A percentile compares a stretch with the other conserved stretches of the same genome.
phyloP scores from a whole-genome alignment of 1,284 basidiomycete genomes.

The Prillingera fragicola region DNA sequence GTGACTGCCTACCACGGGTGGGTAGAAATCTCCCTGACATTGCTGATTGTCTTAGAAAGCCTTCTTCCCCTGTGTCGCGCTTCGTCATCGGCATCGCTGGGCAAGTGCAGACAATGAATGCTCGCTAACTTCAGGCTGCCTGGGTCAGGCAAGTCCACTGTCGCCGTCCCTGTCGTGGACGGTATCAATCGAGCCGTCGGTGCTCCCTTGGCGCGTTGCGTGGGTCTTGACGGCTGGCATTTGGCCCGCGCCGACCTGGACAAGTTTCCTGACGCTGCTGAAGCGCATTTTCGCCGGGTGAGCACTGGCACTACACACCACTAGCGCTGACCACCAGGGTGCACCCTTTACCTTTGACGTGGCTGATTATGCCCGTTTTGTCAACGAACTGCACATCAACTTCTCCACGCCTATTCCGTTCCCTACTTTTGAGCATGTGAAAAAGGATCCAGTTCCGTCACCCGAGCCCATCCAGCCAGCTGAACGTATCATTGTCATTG shows the following conservation, averaged over 20 bases:
- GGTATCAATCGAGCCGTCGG: slow-evolving; percentile 35
- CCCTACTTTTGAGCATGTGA: slow-evolving; percentile 50
- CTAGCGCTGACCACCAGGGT: slow-evolving; percentile 35
- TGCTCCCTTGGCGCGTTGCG: slow-evolving; percentile 39
- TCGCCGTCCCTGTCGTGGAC: slow-evolving; percentile 47
- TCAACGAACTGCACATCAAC: slow-evolving; percentile 56
- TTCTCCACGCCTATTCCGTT: slow-evolving; percentile 39
- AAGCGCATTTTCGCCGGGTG: slow-evolving; percentile 63
- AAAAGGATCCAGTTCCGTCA: slow-evolving; percentile 52
- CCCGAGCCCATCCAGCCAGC: slow-evolving; percentile 55
- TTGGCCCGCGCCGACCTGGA: slow-evolving; percentile 45
- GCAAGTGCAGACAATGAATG: no score
- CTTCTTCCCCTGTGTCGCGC: slow-evolving; percentile 49
- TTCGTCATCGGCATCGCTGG: slow-evolving; percentile 58
- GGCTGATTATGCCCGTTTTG: slow-evolving; percentile 63
- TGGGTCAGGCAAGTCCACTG: slow-evolving; percentile 52
- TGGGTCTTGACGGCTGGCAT: slow-evolving; percentile 55
- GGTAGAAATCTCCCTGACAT: no score
- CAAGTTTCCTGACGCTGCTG: slow-evolving; percentile 55
- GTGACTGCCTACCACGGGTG: slow-evolving; percentile 7
- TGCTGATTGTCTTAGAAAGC: not conserved
- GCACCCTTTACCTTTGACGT: slow-evolving; percentile 50
- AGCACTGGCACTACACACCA: no score
- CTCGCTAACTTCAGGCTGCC: slow-evolving; percentile 32
- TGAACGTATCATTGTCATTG: slow-evolving; percentile 72